Evolutionary conservation across 805 yeast species (phyloP), one percentile per base, ranked within the genome.

Genomic region (Yamadazyma akitaensis): DNA sequence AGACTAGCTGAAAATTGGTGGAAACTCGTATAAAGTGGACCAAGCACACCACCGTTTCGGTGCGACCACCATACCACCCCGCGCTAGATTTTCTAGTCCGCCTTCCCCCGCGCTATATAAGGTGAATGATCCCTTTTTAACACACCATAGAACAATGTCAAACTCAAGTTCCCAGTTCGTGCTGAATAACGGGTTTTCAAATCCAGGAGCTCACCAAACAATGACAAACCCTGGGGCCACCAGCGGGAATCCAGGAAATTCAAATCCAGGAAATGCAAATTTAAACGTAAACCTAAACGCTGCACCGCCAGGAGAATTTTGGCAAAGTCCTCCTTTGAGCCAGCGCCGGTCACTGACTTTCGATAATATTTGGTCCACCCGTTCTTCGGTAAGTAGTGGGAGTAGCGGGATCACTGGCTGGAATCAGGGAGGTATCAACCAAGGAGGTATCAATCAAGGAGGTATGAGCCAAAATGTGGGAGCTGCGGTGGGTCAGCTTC

Each of bases 321-420:
- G 41, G 41, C 41, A 38, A 18, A 38, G 41, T n/a, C 41, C 32
- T 17, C 47, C 33, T 2, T 19, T 39, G 25, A 21, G 12, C 34
- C 40, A 42, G 25, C 44, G 49, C 25, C 41, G 56, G 30, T 47
- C 53, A 1, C 53, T 53, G 44, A 50, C 52, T 12, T 51, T 53
- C 35, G 58, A 55, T 12, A 53, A 42, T 32, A 56, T 56, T 25
- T 56, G 60, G 60, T 42, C 46, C n/a, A 40, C 31, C 24, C 31
- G 25, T 28, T 40, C 46, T 3, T 37, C 43, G 4, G 30, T 44
- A 17, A 33, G 35, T 19, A 44, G 48, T 19, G 43, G 28, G 10
- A 25, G 40, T n/a, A 40, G 32, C 32, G 32, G 32, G 10, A 9
- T 28, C 32, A 28, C 5, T 28, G 16, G 40, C 37, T n/a, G 42